A percentile compares a stretch with the other conserved stretches of the same genome.
phyloP scores from a whole-genome alignment of 169 alveolate genomes.

The Plasmodium knowlesi region DNA sequence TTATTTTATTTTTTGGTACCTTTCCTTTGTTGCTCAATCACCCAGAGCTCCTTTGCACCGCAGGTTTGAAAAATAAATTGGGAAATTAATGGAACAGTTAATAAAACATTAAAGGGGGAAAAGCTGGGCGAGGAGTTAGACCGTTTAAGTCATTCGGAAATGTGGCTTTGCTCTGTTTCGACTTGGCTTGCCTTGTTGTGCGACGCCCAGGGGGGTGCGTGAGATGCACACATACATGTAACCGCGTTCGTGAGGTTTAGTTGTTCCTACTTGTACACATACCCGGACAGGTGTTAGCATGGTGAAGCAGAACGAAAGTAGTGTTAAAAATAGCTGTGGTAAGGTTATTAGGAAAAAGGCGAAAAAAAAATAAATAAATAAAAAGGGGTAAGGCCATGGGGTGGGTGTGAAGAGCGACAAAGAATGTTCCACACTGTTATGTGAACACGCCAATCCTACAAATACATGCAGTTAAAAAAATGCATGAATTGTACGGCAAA shows the following conservation, averaged over 20 bases:
- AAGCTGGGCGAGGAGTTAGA: background rate
- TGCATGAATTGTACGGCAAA: conserved; percentile 21
- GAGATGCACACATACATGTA: conserved; percentile 33
- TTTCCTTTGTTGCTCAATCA: background rate
- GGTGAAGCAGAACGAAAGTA: background rate
- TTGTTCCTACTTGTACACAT: background rate
- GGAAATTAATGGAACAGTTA: background rate
- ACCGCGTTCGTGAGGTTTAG: background rate
- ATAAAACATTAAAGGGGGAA: conserved; percentile 6
- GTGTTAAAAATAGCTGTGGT: background rate
- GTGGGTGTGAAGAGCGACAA: background rate
- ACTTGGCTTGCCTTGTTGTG: background rate
- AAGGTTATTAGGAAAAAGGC: background rate
- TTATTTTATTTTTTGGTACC: background rate
- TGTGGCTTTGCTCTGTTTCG: background rate
- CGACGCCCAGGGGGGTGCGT: background rate
- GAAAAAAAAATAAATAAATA: conserved; percentile 27
- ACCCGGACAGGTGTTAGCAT: background rate
- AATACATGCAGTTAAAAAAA: conserved; percentile 54
- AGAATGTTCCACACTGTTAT: background rate
- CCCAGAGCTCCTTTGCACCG: background rate
- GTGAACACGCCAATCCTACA: background rate
- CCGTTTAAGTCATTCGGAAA: background rate
- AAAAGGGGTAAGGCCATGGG: background rate
- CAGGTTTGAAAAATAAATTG: background rate